These are phyloP conservation scores for Akanthomyces lecanii DNA, from an alignment of 2,329 filamentous ascomycete species.

Conservation along the genomic window DNA sequence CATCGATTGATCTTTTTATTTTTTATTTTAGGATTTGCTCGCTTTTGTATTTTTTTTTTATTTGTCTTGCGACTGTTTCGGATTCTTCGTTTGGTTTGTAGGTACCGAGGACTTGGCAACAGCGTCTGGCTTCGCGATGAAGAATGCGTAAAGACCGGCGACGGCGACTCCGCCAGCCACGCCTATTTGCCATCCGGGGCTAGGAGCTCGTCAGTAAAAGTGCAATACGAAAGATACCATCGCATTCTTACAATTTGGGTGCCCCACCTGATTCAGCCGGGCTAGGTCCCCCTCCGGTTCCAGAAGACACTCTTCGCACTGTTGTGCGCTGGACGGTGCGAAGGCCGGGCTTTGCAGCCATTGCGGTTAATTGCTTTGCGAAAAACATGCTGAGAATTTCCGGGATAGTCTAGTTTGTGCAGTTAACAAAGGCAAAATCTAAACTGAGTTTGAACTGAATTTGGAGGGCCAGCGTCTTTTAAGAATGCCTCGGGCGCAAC, in stretches of 20 bases:
- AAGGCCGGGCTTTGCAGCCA: not conserved
- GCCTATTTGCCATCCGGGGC: conserved; percentile 10
- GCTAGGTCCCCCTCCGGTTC: not conserved
- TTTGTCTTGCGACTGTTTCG: not conserved
- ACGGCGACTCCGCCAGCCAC: not conserved
- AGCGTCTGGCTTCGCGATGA: not conserved
- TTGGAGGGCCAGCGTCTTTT: not conserved
- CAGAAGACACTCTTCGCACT: not conserved
- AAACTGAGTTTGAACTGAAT: no score
- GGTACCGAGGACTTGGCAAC: conserved; percentile 1
- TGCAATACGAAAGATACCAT: no score
- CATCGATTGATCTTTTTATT: no score
- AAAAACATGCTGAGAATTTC: not conserved
- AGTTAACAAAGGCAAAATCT: no score
- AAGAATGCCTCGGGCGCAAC: not conserved
- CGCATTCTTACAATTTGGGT: not conserved
- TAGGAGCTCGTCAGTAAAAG: not conserved
- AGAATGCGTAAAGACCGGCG: not conserved
- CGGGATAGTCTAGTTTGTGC: not conserved
- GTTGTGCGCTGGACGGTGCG: not conserved
- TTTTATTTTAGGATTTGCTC: no score
- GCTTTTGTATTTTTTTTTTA: not conserved
- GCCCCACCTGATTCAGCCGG: not conserved
- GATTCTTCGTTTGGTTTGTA: conserved; percentile 7
- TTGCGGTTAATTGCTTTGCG: not conserved